A percentile compares a stretch with the other conserved stretches of the same genome.
These are phyloP conservation scores for Cladosporium halotolerans DNA, from an alignment of 2,329 filamentous ascomycete species.

Conservation along the genomic window DNA sequence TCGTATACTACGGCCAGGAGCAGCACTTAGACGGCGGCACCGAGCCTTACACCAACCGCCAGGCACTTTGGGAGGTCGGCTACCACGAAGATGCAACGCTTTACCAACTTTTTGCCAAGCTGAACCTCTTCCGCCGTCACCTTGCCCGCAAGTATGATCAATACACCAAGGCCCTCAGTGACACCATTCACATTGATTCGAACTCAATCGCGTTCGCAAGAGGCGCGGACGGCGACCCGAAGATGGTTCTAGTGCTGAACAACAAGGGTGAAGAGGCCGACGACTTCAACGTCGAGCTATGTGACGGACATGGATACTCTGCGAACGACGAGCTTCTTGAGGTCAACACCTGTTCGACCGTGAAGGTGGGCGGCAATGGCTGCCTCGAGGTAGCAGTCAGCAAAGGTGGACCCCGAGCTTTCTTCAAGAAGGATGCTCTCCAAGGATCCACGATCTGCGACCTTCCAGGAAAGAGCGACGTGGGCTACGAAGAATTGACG, in stretches of 20 bases:
- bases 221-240: constrained; percentile 29
- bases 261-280: constrained; percentile 35
- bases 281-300: constrained; percentile 27
- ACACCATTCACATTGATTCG: constrained; percentile 39
- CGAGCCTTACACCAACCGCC: constrained; percentile 17
- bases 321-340: constrained; percentile 28
- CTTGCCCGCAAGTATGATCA: neutral
- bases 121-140: constrained; percentile 12
- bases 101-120: constrained; percentile 11
- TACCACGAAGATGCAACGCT: constrained; percentile 12
- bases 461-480: constrained; percentile 2
- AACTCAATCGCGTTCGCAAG: constrained; percentile 42
- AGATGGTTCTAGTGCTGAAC: constrained; percentile 40
- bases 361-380: constrained; percentile 23
- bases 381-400: constrained; percentile 28
- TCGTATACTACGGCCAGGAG: constrained; percentile 21
- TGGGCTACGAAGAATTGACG: neutral
- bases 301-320: constrained; percentile 5
- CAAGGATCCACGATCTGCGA: constrained; percentile 22
- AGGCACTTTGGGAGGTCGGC: constrained; percentile 13
- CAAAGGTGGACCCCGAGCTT: constrained; percentile 29
- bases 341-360: constrained; percentile 28
- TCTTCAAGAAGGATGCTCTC: constrained; percentile 24
- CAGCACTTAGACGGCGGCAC: constrained; percentile 16
- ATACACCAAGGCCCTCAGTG: constrained; percentile 28